phyloP scores from a whole-genome alignment of 257 asterid genomes.

The Solanum clarkiae region DNA sequence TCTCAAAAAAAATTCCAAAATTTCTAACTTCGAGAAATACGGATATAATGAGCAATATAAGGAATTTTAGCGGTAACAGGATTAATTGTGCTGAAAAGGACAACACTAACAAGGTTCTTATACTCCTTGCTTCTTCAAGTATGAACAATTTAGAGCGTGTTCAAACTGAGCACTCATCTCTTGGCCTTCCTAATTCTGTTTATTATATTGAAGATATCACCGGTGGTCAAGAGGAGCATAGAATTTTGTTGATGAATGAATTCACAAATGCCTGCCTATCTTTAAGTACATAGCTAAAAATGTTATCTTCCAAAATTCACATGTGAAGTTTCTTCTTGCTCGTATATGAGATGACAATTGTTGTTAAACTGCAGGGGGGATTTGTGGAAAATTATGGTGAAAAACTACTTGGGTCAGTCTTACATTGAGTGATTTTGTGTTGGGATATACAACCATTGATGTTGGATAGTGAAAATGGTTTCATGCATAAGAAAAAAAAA shows the following conservation, averaged over 20 bases:
- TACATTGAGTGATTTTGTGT: background rate
- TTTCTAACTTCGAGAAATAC: background rate
- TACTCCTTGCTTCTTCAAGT: background rate
- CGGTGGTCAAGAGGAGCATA: constrained; percentile 23
- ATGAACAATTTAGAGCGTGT: constrained; percentile 3
- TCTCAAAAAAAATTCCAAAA: too few species aligned
- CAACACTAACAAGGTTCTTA: background rate
- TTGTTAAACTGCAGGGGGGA: constrained; percentile 45
- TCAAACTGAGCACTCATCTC: background rate
- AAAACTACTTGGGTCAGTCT: background rate
- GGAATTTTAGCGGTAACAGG: background rate
- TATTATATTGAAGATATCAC: constrained; percentile 19
- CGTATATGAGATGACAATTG: constrained; percentile 63
- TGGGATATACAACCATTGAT: background rate
- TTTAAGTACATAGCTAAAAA: constrained; percentile 34
- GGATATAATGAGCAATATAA: constrained; percentile 10
- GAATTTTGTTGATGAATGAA: constrained; percentile 44
- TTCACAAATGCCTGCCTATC: constrained; percentile 27
- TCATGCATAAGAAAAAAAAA: background rate
- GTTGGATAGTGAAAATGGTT: background rate
- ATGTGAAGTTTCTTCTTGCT: constrained; percentile 47
- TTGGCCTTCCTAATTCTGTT: background rate
- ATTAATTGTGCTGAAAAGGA: background rate
- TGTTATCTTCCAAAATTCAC: constrained; percentile 38
- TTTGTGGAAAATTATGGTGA: background rate